phyloP scores from a whole-genome alignment of 2,329 filamentous ascomycete genomes.

The Balansia obtecta region DNA sequence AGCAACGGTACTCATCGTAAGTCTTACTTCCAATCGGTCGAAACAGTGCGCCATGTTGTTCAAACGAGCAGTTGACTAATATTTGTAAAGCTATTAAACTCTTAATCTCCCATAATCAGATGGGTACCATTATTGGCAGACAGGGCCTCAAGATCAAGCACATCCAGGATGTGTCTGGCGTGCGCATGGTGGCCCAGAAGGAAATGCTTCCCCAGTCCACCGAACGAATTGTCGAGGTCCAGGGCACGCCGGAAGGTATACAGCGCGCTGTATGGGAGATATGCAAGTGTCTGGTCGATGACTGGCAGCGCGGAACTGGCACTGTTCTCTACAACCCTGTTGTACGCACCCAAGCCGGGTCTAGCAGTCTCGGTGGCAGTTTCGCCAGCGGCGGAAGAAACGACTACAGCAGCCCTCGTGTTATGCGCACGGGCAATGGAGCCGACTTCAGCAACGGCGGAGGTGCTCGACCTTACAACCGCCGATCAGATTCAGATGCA shows the following conservation, averaged over 20 bases:
- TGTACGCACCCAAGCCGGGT: constrained; percentile 64
- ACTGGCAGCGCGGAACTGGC: constrained; percentile 93
- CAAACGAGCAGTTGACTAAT: neutral
- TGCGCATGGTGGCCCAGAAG: constrained; percentile 98
- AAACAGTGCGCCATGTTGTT: neutral
- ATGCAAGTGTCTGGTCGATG: constrained; percentile 94
- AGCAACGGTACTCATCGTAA: constrained; percentile 89
- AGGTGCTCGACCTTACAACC: constrained; percentile 50
- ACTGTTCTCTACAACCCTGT: constrained; percentile 97
- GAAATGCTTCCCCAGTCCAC: constrained; percentile 99
- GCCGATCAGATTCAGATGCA: constrained; percentile 75
- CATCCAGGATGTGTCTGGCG: constrained; percentile 91
- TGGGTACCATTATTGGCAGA: constrained; percentile 97
- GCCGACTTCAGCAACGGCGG: constrained; percentile 90
- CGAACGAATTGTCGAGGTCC: constrained; percentile 92
- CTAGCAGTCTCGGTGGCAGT: constrained; percentile 30
- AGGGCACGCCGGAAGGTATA: constrained; percentile 88
- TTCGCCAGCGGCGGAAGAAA: constrained; percentile 24
- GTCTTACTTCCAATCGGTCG: constrained; percentile 4
- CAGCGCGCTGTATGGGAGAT: constrained; percentile 98
- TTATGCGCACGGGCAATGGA: constrained; percentile 91
- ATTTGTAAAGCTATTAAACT: constrained; percentile 69
- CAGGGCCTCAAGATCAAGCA: constrained; percentile 98
- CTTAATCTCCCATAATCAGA: constrained; percentile 98
- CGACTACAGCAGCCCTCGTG: constrained; percentile 54